These are phyloP conservation scores for Hirschfeldia incana DNA, from an alignment of 345 rosid genomes.

Conservation along the genomic window DNA sequence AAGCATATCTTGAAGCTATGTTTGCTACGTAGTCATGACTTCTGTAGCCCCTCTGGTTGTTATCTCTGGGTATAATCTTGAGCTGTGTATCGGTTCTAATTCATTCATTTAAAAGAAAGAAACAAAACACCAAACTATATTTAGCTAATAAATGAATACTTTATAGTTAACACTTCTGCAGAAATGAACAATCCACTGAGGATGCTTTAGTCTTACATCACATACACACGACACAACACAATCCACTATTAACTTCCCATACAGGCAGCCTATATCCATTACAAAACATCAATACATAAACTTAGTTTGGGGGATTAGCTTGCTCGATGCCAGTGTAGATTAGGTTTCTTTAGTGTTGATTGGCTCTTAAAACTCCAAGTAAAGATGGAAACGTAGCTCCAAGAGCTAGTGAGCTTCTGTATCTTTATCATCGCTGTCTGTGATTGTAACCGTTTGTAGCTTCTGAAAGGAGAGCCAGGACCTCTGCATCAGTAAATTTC, in stretches of 20 bases:
- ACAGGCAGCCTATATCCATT: conserved; percentile 30
- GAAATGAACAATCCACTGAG: conserved; percentile 22
- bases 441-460: conserved; percentile 49
- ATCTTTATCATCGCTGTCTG: conserved; percentile 25
- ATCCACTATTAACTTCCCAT: conserved; percentile 31
- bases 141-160: not conserved
- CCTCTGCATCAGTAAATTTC: conserved; percentile 58
- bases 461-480: conserved; percentile 67
- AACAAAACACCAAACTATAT: conserved; percentile 3
- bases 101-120: not conserved
- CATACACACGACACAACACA: conserved; percentile 37
- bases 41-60: not conserved
- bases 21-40: not conserved
- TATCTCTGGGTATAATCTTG: not conserved
- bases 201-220: conserved; percentile 24
- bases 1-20: too few relatives aligned
- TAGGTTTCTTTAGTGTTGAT: conserved; percentile 20
- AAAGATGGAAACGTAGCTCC: conserved; percentile 20
- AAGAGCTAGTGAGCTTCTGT: conserved; percentile 5
- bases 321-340: conserved; percentile 8
- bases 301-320: conserved; percentile 8
- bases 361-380: conserved; percentile 8
- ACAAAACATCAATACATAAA: conserved; percentile 31
- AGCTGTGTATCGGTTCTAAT: conserved; percentile 1
- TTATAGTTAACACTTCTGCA: conserved; percentile 16